phyloP scores from a whole-genome alignment of 768 basidiomycete species.

The Harrya chromipes region DNA sequence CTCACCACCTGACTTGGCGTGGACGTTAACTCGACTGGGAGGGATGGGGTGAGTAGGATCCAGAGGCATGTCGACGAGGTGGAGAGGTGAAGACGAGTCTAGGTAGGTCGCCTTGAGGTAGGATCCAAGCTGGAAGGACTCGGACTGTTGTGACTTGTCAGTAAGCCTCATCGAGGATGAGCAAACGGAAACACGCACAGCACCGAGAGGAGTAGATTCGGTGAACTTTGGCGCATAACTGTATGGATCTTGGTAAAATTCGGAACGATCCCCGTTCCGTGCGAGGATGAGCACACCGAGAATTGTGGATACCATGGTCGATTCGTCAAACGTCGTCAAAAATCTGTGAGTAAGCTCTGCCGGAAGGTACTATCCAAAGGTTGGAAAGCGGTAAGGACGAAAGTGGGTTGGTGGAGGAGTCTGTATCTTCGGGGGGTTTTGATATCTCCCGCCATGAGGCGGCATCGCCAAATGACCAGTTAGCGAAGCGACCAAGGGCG shows the following conservation, averaged over 20 bases:
- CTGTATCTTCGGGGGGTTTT: conserved; percentile 22
- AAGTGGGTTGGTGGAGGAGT: conserved; percentile 10
- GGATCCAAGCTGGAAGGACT: conserved; percentile 64
- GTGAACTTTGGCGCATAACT: conserved; percentile 61
- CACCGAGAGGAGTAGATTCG: conserved; percentile 75
- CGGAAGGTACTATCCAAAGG: not conserved
- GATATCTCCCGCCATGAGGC: conserved; percentile 29
- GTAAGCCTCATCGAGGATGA: not conserved
- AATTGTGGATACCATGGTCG: conserved; percentile 35
- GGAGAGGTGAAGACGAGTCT: conserved; percentile 59
- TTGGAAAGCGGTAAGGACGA: not conserved
- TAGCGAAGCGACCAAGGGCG: conserved; percentile 29
- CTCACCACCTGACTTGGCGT: conserved; percentile 79
- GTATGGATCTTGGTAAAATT: conserved; percentile 68
- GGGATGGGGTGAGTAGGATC: conserved; percentile 56
- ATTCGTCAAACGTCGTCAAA: conserved; percentile 13
- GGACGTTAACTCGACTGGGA: conserved; percentile 67
- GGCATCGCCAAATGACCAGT: conserved; percentile 25
- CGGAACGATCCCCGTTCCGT: conserved; percentile 71
- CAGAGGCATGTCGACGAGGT: conserved; percentile 63
- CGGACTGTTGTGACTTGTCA: conserved; percentile 41
- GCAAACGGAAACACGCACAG: conserved; percentile 39
- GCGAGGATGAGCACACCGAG: conserved; percentile 77
- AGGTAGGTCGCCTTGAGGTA: conserved; percentile 65
- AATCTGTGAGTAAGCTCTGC: not conserved